Percentiles rank a stretch among this genome's conserved stretches.
Conservation (phyloP, 2,329 filamentous ascomycete species). For the Fusarium bulbicola region DNA sequence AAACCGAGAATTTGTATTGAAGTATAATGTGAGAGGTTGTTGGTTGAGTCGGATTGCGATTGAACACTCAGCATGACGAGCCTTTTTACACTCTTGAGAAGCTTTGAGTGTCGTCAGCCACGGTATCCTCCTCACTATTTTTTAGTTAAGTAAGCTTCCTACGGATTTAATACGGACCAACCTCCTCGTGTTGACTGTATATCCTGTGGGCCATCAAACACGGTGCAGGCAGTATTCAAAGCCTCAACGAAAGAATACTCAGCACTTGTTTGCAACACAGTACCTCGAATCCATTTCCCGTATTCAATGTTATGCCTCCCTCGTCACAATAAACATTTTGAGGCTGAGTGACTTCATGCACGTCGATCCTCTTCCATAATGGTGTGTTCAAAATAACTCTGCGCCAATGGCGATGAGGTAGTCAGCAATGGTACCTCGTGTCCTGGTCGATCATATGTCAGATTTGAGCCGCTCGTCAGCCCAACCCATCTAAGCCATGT, state of each 20-base stretch:
- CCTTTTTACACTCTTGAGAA: not conserved
- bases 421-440: not conserved
- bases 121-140: not conserved
- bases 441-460: not conserved
- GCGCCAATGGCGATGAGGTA: not conserved
- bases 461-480: not conserved
- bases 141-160: not conserved
- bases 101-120: no score
- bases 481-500: no score
- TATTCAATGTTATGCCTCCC: not conserved
- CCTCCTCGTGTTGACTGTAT: rapidly evolving
- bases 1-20: rapidly evolving
- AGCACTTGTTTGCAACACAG: not conserved
- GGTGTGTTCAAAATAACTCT: no score
- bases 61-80: rapidly evolving
- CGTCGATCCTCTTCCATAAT: not conserved
- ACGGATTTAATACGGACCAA: not conserved
- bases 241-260: not conserved
- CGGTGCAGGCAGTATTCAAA: not conserved
- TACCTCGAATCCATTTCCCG: not conserved
- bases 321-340: not conserved
- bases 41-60: not conserved
- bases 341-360: not conserved
- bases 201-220: not conserved
- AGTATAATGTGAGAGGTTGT: not conserved